phyloP scores from a whole-genome alignment of 1,139 yeast species.

The Scheffersomyces titani region DNA sequence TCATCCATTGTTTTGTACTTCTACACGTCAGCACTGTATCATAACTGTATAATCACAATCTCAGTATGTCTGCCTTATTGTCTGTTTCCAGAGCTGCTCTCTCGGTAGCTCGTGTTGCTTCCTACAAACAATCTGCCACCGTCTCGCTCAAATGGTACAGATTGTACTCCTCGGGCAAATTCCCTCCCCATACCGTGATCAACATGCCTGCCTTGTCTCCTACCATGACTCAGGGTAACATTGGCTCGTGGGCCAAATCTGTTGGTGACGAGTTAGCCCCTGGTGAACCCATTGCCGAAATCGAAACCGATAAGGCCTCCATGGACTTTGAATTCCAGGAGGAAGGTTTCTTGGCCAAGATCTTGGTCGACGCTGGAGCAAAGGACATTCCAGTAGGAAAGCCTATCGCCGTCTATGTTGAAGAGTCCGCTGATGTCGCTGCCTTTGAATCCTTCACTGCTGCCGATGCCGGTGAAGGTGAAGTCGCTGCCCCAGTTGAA shows the following conservation, averaged over 20 bases:
- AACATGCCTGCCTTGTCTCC: slow-evolving; percentile 96
- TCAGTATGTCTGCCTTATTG: slow-evolving; percentile 34
- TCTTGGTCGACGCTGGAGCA: slow-evolving; percentile 81
- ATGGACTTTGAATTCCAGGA: slow-evolving; percentile 99
- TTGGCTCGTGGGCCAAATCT: slow-evolving; percentile 84
- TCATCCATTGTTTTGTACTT: not conserved
- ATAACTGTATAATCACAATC: not conserved
- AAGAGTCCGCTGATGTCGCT: slow-evolving; percentile 77
- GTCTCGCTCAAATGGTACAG: slow-evolving; percentile 33
- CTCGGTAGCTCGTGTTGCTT: slow-evolving; percentile 14
- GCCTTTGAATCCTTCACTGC: slow-evolving; percentile 86
- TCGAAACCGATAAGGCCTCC: slow-evolving; percentile 97
- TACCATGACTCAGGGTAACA: slow-evolving; percentile 94
- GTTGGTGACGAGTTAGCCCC: slow-evolving; percentile 86
- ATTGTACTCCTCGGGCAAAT: slow-evolving; percentile 48
- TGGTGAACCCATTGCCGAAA: slow-evolving; percentile 94
- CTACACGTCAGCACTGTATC: not conserved
- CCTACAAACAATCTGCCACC: slow-evolving; percentile 13
- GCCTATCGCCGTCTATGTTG: slow-evolving; percentile 97
- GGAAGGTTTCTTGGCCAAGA: slow-evolving; percentile 93
- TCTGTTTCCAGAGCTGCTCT: slow-evolving; percentile 29
- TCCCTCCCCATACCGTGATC: slow-evolving; percentile 70
- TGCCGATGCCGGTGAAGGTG: slow-evolving; percentile 74
- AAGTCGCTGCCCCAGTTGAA: slow-evolving; percentile 30
- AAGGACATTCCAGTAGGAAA: slow-evolving; percentile 90